Evolutionary conservation across 768 basidiomycete genomes (phyloP).

Genomic region (Pisolithus microcarpus): DNA sequence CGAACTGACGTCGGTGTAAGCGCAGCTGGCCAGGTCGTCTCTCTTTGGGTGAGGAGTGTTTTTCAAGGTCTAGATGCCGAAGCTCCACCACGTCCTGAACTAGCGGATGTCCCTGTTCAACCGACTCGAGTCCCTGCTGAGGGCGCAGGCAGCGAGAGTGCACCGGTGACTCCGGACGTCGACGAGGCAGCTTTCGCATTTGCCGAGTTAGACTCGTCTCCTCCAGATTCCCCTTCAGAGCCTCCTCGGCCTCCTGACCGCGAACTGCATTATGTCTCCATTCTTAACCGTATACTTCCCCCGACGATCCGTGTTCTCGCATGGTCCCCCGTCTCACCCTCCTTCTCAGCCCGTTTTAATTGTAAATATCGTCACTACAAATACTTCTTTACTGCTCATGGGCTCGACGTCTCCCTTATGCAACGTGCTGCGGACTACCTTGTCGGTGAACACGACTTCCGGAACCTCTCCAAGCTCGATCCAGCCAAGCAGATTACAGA

Average conservation of each 20-base stretch:
- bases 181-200: conserved; percentile 15
- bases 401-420: conserved; percentile 72
- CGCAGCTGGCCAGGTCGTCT: conserved; percentile 88
- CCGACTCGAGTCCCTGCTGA: not conserved
- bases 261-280: conserved; percentile 70
- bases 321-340: conserved; percentile 80
- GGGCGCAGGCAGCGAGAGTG: not conserved
- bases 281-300: conserved; percentile 85
- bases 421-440: conserved; percentile 61
- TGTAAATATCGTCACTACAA: conserved; percentile 92
- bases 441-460: conserved; percentile 89
- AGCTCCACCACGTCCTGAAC: not conserved
- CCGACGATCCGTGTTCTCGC: conserved; percentile 84
- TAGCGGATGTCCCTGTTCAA: not conserved
- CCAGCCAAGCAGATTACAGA: conserved; percentile 82
- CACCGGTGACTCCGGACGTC: not conserved
- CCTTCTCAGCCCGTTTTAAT: conserved; percentile 84
- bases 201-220: conserved; percentile 31
- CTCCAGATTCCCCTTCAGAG: conserved; percentile 25
- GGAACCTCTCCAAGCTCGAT: conserved; percentile 93
- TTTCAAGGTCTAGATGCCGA: conserved; percentile 21
- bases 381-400: conserved; percentile 78
- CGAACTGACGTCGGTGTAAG: conserved; percentile 95
- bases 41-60: conserved; percentile 82
- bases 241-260: conserved; percentile 20